Evolutionary conservation across 257 asterid genomes (phyloP).

Genomic region (Fraxinus americana): DNA sequence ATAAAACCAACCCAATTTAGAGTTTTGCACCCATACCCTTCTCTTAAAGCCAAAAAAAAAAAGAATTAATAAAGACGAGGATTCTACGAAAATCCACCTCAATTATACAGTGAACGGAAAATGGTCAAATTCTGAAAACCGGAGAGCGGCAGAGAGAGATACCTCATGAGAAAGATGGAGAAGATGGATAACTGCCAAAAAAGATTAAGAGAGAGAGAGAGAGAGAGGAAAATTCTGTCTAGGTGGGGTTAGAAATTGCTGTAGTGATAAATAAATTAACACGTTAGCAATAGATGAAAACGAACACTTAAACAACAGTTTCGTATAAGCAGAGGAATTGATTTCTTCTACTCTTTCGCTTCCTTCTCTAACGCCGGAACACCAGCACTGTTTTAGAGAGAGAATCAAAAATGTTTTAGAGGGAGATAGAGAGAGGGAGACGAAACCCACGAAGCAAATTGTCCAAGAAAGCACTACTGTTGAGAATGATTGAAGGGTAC

Average conservation of each 20-base stretch:
- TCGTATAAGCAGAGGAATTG: slow-evolving; percentile 83
- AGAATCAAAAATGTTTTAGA: slow-evolving; percentile 9
- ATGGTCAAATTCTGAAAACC: slow-evolving; percentile 17
- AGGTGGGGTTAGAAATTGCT: slow-evolving; percentile 27
- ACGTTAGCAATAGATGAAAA: slow-evolving; percentile 21
- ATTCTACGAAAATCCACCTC: slow-evolving; percentile 39
- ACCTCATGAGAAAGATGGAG: slow-evolving; percentile 45
- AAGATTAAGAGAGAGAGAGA: slow-evolving; percentile 12
- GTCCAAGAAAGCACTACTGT: slow-evolving; percentile 42
- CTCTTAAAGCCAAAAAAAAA: slow-evolving; percentile 10
- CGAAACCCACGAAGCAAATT: slow-evolving; percentile 47
- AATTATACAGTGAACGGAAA: slow-evolving; percentile 25
- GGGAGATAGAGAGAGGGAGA: slow-evolving; percentile 31
- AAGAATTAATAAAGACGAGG: slow-evolving; percentile 19
- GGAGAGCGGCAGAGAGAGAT: slow-evolving; percentile 19
- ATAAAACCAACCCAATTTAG: slow-evolving; percentile 19
- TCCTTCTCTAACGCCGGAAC: slow-evolving; percentile 79
- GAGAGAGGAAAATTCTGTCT: slow-evolving; percentile 9
- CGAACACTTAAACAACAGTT: slow-evolving; percentile 37
- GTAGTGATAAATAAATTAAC: slow-evolving; percentile 22
- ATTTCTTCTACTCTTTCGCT: slow-evolving; percentile 87
- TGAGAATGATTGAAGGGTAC: slow-evolving; percentile 67
- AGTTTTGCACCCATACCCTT: slow-evolving; percentile 33
- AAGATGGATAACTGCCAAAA: slow-evolving; percentile 45
- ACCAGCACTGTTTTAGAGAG: slow-evolving; percentile 28